Evolutionary conservation across 2,329 filamentous ascomycete species (phyloP).

Genomic region (Aureobasidium sp.): DNA sequence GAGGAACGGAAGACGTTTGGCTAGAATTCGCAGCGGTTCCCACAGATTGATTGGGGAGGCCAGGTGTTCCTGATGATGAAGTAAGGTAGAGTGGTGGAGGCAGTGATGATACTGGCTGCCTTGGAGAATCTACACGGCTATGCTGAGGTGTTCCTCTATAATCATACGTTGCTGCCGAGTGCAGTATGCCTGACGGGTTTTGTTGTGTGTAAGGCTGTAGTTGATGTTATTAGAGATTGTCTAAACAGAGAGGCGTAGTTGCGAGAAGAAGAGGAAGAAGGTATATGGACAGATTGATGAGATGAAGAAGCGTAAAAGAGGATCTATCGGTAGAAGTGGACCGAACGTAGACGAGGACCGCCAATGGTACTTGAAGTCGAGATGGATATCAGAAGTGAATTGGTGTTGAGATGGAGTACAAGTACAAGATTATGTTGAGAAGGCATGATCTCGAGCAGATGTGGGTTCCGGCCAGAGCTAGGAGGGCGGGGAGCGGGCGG

Average conservation of each 20-base stretch:
- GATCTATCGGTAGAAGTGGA: not conserved
- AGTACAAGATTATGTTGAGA: slow-evolving; percentile 9
- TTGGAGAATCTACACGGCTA: slow-evolving; percentile 4
- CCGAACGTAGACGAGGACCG: not conserved
- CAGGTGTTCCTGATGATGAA: not conserved
- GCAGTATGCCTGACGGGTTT: not conserved
- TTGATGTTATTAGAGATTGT: not conserved
- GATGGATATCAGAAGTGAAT: not conserved
- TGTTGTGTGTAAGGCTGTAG: slow-evolving; percentile 12
- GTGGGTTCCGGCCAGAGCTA: not conserved
- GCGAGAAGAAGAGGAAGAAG: not conserved
- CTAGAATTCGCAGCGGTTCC: not conserved
- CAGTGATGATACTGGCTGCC: not conserved
- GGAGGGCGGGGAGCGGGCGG: slow-evolving; percentile 10
- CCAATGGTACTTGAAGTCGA: not conserved
- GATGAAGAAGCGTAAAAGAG: not conserved
- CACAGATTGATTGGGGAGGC: not conserved
- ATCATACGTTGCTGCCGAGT: slow-evolving; percentile 2
- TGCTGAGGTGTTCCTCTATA: not conserved
- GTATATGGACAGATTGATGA: not conserved
- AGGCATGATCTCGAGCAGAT: not conserved
- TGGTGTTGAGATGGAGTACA: slow-evolving; percentile 11
- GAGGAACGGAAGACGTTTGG: not conserved
- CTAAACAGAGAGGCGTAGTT: not conserved
- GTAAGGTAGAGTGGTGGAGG: slow-evolving; percentile 4